These are phyloP conservation scores for Cruciata laevipes DNA, from an alignment of 257 asterid genomes.

Conservation along the genomic window DNA sequence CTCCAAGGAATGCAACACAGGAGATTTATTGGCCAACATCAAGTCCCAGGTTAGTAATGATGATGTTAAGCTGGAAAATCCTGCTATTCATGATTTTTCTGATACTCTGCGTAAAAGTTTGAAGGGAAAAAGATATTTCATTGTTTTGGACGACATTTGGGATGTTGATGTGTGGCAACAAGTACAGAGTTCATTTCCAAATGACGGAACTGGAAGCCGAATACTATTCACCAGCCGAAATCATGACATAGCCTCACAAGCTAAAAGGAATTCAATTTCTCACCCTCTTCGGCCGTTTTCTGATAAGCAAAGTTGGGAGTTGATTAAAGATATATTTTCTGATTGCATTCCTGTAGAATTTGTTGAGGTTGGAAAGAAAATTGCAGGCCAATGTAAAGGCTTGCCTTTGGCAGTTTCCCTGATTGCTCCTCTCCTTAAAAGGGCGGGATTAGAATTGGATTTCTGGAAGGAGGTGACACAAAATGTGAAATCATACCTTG, in stretches of 20 bases:
- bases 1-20: not conserved
- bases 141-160: constrained; percentile 7
- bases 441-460: not conserved
- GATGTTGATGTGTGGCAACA: not conserved
- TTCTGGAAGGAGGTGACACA: not conserved
- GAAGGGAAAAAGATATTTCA: not conserved
- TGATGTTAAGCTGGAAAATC: not conserved
- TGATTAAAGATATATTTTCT: not conserved
- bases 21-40: not conserved
- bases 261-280: not conserved
- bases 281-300: not conserved
- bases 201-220: not conserved
- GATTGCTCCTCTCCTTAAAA: not conserved
- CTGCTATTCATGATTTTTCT: not conserved
- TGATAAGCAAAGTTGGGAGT: not conserved
- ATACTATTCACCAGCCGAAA: not conserved
- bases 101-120: not conserved
- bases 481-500: not conserved
- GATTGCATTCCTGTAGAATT: not conserved
- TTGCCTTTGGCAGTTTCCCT: not conserved
- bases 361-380: not conserved
- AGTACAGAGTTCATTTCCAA: not conserved
- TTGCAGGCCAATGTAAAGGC: not conserved
- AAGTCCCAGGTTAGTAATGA: not conserved
- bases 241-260: not conserved